These are phyloP conservation scores for Cardamine chenopodiifolia DNA, from an alignment of 345 rosid genomes.

Conservation along the genomic window DNA sequence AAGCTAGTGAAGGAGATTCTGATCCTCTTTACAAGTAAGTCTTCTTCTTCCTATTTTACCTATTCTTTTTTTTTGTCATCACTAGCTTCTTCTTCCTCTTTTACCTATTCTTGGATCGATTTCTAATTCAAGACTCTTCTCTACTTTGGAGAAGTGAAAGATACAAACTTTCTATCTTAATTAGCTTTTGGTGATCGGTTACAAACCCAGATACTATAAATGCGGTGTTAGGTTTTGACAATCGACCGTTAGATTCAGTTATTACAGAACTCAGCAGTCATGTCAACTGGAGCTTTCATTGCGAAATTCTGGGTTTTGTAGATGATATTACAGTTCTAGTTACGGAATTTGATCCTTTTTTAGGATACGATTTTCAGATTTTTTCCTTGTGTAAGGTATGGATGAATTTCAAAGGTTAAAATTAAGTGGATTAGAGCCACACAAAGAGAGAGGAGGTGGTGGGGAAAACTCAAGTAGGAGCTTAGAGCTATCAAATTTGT, in stretches of 20 bases:
- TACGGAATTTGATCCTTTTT: neutral
- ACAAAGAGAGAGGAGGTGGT: conserved; percentile 23
- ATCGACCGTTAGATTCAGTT: conserved; percentile 30
- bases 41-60: neutral
- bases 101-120: conserved; percentile 13
- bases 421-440: conserved; percentile 21
- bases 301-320: neutral
- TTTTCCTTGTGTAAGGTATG: conserved; percentile 4
- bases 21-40: conserved; percentile 83
- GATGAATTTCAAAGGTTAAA: neutral
- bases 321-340: neutral
- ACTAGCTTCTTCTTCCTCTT: too few relatives aligned
- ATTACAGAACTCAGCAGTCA: neutral
- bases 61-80: too few relatives aligned
- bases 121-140: neutral
- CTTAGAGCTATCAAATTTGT: conserved; percentile 21
- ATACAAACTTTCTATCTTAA: neutral
- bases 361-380: neutral
- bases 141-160: neutral
- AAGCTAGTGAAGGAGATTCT: conserved; percentile 80
- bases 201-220: neutral
- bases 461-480: conserved; percentile 20
- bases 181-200: neutral
- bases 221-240: conserved; percentile 10
- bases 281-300: neutral